Conservation (phyloP, 2,329 filamentous ascomycete genomes). For the Microdochium paspali region DNA sequence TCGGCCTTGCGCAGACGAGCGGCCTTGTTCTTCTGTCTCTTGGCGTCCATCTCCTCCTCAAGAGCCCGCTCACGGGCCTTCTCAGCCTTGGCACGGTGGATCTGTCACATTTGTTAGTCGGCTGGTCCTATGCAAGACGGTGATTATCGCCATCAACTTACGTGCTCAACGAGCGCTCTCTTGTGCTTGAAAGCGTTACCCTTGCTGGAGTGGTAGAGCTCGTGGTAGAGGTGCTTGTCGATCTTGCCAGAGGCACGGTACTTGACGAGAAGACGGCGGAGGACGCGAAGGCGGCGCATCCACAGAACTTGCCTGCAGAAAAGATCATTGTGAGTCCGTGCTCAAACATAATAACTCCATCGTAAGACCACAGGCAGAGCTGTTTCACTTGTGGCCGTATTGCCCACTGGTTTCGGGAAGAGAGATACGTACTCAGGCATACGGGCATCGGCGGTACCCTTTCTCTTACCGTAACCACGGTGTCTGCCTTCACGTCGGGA, state of each 20-base stretch:
- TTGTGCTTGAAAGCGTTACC: constrained; percentile 99
- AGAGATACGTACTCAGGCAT: constrained; percentile 85
- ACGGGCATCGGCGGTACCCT: constrained; percentile 99
- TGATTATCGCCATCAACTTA: constrained; percentile 47
- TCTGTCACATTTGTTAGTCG: constrained; percentile 45
- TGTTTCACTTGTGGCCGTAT: background rate
- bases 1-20: constrained; percentile 97
- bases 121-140: background rate
- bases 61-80: constrained; percentile 90
- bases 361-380: constrained; percentile 11
- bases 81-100: constrained; percentile 99
- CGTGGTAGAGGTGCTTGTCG: constrained; percentile 99
- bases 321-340: too few relatives aligned
- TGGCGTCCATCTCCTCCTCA: constrained; percentile 99
- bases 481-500: constrained; percentile 93
- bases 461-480: constrained; percentile 99
- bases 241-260: constrained; percentile 99
- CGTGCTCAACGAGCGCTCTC: constrained; percentile 98
- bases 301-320: constrained; percentile 66
- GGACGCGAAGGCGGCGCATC: constrained; percentile 99
- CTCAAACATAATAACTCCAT: too few relatives aligned
- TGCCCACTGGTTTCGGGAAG: background rate
- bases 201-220: constrained; percentile 99
- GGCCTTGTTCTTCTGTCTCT: constrained; percentile 99
- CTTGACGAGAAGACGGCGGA: constrained; percentile 98